Evolutionary conservation across 2,329 filamentous ascomycete genomes (phyloP).

Genomic region (Monosporascus sp.): DNA sequence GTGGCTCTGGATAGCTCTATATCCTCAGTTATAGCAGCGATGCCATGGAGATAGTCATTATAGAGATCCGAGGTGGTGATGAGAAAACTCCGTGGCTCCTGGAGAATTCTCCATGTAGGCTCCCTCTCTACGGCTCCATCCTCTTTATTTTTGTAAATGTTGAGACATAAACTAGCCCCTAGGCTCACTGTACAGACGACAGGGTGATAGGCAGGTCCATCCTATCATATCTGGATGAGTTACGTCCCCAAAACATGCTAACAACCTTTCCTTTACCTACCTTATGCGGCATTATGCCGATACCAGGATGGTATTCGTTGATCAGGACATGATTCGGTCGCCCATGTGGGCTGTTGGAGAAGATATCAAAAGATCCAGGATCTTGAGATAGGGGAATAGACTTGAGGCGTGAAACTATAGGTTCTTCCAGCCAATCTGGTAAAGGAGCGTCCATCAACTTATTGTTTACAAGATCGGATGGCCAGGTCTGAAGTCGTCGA

Average conservation of each 20-base stretch:
- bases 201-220: constrained; percentile 80
- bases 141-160: constrained; percentile 62
- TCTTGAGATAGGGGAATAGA: constrained; percentile 38
- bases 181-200: constrained; percentile 89
- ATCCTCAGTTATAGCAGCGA: constrained; percentile 62
- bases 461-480: constrained; percentile 73
- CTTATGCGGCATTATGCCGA: constrained; percentile 98
- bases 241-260: constrained; percentile 5
- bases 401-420: constrained; percentile 58
- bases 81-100: constrained; percentile 77
- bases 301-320: constrained; percentile 82
- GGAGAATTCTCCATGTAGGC: constrained; percentile 58
- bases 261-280: constrained; percentile 19
- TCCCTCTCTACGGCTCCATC: constrained; percentile 50
- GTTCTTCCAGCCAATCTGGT: constrained; percentile 67
- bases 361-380: constrained; percentile 36
- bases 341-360: constrained; percentile 62
- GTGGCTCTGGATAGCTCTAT: constrained; percentile 53
- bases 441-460: constrained; percentile 69
- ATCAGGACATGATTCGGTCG: constrained; percentile 86
- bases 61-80: constrained; percentile 67
- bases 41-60: constrained; percentile 67
- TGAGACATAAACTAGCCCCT: constrained; percentile 69
- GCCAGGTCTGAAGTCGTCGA: constrained; percentile 85
- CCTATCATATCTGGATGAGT: constrained; percentile 34